phyloP scores from a whole-genome alignment of 129 eudicot genomes.

The Lactuca sativa region DNA sequence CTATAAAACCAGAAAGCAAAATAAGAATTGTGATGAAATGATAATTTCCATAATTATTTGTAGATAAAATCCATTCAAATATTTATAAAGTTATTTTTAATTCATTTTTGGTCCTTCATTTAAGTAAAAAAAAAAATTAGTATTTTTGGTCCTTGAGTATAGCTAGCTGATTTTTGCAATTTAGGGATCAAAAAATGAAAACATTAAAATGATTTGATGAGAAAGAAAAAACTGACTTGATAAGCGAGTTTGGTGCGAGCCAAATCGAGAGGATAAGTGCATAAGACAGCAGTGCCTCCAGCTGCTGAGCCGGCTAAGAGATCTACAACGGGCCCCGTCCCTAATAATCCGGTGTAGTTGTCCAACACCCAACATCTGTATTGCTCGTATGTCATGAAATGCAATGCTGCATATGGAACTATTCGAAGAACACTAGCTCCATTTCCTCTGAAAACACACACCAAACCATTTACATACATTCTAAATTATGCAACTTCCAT shows the following conservation, averaged over 20 bases:
- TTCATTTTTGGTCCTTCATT: too few relatives aligned
- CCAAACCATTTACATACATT: background rate
- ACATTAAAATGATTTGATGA: background rate
- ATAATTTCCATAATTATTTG: too few relatives aligned
- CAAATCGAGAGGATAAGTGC: constrained; percentile 96
- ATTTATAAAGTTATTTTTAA: too few relatives aligned
- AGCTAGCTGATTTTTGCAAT: too few relatives aligned
- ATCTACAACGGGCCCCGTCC: constrained; percentile 92
- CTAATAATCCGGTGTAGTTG: constrained; percentile 64
- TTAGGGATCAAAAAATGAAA: too few relatives aligned
- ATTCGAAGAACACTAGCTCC: constrained; percentile 94
- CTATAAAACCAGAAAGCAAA: constrained; percentile 29
- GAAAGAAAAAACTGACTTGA: constrained; percentile 51
- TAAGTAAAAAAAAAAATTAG: too few relatives aligned
- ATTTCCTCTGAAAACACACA: constrained; percentile 64
- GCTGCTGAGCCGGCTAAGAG: constrained; percentile 97
- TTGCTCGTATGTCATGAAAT: constrained; percentile 96
- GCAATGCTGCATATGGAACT: constrained; percentile 92
- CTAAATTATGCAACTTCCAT: background rate
- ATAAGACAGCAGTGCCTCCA: constrained; percentile 96
- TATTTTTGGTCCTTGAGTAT: too few relatives aligned
- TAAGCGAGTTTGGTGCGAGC: constrained; percentile 98
- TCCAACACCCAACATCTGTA: constrained; percentile 71
- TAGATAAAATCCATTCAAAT: too few relatives aligned
- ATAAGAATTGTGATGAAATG: too few relatives aligned